Evolutionary conservation across 768 basidiomycete genomes (phyloP).

Genomic region (Lentinula aciculospora): DNA sequence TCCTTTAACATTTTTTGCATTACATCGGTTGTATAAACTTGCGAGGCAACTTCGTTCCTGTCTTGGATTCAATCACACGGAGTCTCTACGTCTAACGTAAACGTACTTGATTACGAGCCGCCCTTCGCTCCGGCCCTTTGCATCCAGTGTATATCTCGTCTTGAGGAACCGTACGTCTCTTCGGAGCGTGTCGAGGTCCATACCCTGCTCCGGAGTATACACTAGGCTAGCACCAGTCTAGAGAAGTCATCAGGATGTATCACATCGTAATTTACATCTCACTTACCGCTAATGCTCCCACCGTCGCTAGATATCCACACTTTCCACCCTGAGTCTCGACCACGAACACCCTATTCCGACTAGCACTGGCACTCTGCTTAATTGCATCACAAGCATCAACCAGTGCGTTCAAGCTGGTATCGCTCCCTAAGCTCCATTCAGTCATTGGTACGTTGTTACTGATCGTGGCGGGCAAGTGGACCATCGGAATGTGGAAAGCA

Average conservation of each 20-base stretch:
- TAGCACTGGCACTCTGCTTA: slow-evolving; percentile 97
- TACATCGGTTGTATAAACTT: slow-evolving; percentile 86
- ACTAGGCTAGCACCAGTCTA: slow-evolving; percentile 90
- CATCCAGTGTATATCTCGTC: slow-evolving; percentile 79
- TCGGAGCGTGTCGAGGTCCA: slow-evolving; percentile 74
- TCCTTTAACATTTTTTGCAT: slow-evolving; percentile 93
- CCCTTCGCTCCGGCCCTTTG: slow-evolving; percentile 87
- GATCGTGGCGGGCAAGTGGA: slow-evolving; percentile 92
- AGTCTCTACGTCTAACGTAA: not conserved
- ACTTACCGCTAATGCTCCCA: slow-evolving; percentile 93
- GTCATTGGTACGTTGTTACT: slow-evolving; percentile 98
- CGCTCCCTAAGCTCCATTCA: slow-evolving; percentile 91
- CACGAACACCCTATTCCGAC: slow-evolving; percentile 92
- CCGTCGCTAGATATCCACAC: slow-evolving; percentile 91
- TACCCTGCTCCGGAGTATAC: slow-evolving; percentile 91
- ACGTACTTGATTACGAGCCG: slow-evolving; percentile 86
- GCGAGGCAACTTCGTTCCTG: slow-evolving; percentile 84
- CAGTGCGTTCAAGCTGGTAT: slow-evolving; percentile 96
- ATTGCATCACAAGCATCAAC: slow-evolving; percentile 98
- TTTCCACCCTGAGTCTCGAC: slow-evolving; percentile 98
- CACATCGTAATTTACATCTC: not conserved
- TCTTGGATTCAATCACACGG: not conserved
- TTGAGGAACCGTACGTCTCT: slow-evolving; percentile 87
- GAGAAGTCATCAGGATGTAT: not conserved
- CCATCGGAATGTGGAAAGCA: slow-evolving; percentile 92